A percentile compares a stretch with the other conserved stretches of the same genome.
Conservation (phyloP, 2,329 filamentous ascomycete species). For the Lasiodiplodia sp. region DNA sequence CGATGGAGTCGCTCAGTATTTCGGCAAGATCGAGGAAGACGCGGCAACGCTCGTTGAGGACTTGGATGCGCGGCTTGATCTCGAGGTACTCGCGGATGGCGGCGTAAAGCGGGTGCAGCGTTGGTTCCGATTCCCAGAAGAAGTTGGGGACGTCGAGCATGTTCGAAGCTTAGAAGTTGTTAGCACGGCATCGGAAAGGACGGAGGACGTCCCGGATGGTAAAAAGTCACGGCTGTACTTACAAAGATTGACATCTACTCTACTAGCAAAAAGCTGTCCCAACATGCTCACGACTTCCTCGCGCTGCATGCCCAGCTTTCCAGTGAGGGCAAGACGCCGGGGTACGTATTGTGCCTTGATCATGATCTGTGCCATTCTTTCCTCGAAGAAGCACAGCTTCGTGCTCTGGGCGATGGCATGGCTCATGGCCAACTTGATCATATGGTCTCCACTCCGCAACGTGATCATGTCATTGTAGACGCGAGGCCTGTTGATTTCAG, state of each 20-base stretch:
- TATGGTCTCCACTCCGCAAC: constrained; percentile 90
- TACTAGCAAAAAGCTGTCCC: constrained; percentile 87
- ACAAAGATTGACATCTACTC: constrained; percentile 98
- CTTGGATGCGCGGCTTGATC: constrained; percentile 93
- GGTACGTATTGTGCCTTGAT: constrained; percentile 90
- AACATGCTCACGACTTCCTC: constrained; percentile 93
- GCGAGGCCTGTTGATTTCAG: constrained; percentile 81
- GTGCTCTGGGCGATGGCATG: constrained; percentile 98
- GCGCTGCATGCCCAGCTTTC: constrained; percentile 87
- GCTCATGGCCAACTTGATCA: constrained; percentile 98
- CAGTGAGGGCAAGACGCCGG: constrained; percentile 85
- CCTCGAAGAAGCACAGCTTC: constrained; percentile 94
- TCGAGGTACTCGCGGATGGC: constrained; percentile 97
- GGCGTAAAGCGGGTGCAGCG: constrained; percentile 89
- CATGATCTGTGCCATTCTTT: constrained; percentile 95
- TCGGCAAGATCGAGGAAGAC: constrained; percentile 97
- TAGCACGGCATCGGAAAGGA: neutral
- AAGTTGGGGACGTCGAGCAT: constrained; percentile 96
- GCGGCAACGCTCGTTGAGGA: constrained; percentile 94
- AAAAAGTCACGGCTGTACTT: constrained; percentile 52
- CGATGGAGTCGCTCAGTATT: constrained; percentile 90
- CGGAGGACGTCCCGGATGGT: neutral
- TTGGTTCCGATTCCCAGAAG: constrained; percentile 98
- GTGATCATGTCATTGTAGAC: constrained; percentile 99
- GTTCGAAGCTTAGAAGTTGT: constrained; percentile 74